Percentiles rank a stretch among this genome's conserved stretches.
Evolutionary conservation across 768 basidiomycete species (phyloP).

Genomic region (Dendrothele bispora): DNA sequence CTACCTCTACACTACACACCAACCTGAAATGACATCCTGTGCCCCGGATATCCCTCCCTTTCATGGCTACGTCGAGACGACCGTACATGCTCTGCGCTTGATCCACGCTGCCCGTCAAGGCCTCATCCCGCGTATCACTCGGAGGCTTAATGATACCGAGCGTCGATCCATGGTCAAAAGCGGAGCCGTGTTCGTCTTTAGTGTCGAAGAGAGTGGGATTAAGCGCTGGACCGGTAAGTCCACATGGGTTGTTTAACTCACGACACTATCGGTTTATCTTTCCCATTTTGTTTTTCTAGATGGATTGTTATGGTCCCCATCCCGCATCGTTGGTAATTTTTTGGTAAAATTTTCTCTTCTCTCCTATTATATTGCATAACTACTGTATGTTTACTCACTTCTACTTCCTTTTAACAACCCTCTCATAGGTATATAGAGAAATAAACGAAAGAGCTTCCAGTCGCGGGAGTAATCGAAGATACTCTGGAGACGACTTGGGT

Average conservation of each 20-base stretch:
- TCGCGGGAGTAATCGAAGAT: constrained; percentile 48
- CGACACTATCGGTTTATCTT: too few relatives aligned
- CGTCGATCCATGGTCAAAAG: constrained; percentile 62
- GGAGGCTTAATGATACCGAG: constrained; percentile 82
- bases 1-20: constrained; percentile 39
- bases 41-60: constrained; percentile 62
- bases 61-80: constrained; percentile 79
- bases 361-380: background rate
- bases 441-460: constrained; percentile 68
- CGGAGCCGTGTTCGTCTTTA: constrained; percentile 83
- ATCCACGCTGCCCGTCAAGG: constrained; percentile 83
- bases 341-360: constrained; percentile 47
- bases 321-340: constrained; percentile 83
- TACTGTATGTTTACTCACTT: constrained; percentile 4
- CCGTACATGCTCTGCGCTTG: constrained; percentile 76
- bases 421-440: constrained; percentile 73
- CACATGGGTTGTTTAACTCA: constrained; percentile 5
- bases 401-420: too few relatives aligned
- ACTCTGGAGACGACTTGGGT: constrained; percentile 48
- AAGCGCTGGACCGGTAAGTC: constrained; percentile 78
- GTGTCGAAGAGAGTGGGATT: constrained; percentile 86
- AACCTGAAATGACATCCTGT: constrained; percentile 44
- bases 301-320: constrained; percentile 78
- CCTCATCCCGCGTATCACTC: constrained; percentile 78
- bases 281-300: constrained; percentile 32